Evolutionary conservation across 257 asterid genomes (phyloP), one percentile per base, ranked within the genome.

Genomic region (Eustoma russellianum): DNA sequence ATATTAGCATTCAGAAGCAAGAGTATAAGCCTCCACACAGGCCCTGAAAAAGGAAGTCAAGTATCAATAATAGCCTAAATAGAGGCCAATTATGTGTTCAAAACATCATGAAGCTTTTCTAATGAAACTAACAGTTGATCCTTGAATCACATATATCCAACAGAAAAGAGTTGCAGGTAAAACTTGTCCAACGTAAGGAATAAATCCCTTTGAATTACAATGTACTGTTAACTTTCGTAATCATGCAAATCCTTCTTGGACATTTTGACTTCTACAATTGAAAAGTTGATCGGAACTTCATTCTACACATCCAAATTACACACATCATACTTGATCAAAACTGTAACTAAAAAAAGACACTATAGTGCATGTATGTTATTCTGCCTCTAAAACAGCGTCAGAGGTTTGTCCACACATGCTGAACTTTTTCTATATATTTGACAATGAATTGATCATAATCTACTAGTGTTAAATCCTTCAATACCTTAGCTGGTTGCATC

Each of bases 1-100:
- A 57, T 59, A 47, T 62, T 55, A 50, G 58, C 41, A 52, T n/a
- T 57, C 48, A 45, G 60, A 69, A 69, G 53, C 62, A 48, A 52
- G 40, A 53, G 35, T 58, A 41, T 33, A 5, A 63, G 55, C 62
- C 66, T 52, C 66, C 74, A 46, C 57, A n/a, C 41, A 53, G 66
- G 55, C 55, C 74, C 72, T 57, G 57, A 65, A 57, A 63, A 62
- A 69, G 50, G 61, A 52, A 57, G 53, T 33, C 59, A 57, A 52
- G 54, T 28, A 48, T 63, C 65, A 69, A 63, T 41, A 60, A 15
- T 52, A 44, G 53, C 69, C 67, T n/a, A n/a, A n/a, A n/a, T n/a
- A n/a, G 57, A 52, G 55, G 48, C 24, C 48, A 57, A 33, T 19
- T 30, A 28, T 46, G 48, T 63, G 59, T 55, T 38, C 62, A 35